These are phyloP conservation scores for Solanum raphanifolium DNA, from an alignment of 257 asterid genomes.

Conservation along the genomic window DNA sequence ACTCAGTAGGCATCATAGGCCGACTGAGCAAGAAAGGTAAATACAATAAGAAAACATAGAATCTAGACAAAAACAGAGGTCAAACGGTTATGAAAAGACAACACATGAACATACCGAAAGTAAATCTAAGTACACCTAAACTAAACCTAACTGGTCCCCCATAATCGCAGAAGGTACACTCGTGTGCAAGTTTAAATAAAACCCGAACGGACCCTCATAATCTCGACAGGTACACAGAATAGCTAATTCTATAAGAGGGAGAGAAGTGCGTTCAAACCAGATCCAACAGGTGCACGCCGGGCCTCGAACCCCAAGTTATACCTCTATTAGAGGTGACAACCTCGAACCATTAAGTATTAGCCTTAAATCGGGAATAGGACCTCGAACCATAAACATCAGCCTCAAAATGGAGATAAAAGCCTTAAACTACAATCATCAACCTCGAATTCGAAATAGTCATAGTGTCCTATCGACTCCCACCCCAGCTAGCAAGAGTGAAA, in stretches of 20 bases:
- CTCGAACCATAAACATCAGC: not conserved
- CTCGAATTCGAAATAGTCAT: not conserved
- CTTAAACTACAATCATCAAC: not conserved
- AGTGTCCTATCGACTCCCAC: not conserved
- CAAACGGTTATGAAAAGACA: too few species aligned
- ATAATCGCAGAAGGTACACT: not conserved
- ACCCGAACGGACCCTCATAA: not conserved
- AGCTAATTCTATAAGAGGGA: not conserved
- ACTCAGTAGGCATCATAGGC: not conserved
- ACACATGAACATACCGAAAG: not conserved
- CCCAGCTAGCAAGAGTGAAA: not conserved
- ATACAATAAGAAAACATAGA: not conserved
- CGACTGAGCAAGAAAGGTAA: not conserved
- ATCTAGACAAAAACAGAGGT: not conserved
- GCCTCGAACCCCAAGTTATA: not conserved
- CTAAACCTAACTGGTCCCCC: not conserved
- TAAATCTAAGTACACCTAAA: not conserved
- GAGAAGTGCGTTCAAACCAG: not conserved
- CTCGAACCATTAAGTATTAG: not conserved
- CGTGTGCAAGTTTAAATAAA: not conserved
- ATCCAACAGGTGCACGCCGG: rapidly evolving
- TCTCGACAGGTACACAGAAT: not conserved
- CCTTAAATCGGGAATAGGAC: not conserved
- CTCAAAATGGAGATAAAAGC: rapidly evolving
- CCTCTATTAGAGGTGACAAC: not conserved